Percentiles rank a stretch among this genome's conserved stretches.
Conservation (phyloP, 768 basidiomycete species). For the Pleurotus djamor region DNA sequence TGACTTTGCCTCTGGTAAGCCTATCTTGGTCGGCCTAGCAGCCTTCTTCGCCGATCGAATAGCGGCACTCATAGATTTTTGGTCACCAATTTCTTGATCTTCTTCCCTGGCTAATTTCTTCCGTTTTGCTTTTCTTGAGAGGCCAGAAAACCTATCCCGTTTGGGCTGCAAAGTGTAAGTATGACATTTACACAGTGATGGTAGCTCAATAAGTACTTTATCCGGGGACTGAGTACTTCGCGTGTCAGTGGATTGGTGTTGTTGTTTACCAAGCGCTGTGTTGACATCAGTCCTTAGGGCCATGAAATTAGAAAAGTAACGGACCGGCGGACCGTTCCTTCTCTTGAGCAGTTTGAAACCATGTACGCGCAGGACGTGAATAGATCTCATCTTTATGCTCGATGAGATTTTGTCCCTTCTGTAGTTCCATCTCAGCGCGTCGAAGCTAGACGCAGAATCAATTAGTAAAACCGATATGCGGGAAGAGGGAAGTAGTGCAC, state of each 20-base stretch:
- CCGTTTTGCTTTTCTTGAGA: constrained; percentile 86
- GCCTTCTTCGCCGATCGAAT: constrained; percentile 89
- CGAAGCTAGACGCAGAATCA: constrained; percentile 51
- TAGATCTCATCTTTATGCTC: constrained; percentile 93
- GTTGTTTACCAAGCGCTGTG: constrained; percentile 72
- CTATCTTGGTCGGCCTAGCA: constrained; percentile 72
- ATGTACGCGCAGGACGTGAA: constrained; percentile 92
- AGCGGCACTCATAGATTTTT: constrained; percentile 59
- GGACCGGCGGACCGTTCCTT: constrained; percentile 79
- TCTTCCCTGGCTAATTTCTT: constrained; percentile 85
- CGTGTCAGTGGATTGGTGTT: constrained; percentile 57
- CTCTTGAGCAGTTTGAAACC: constrained; percentile 93
- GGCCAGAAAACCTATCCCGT: constrained; percentile 75
- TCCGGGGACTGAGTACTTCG: constrained; percentile 31
- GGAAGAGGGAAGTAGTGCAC: constrained; percentile 30
- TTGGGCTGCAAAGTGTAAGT: constrained; percentile 48
- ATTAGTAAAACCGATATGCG: constrained; percentile 9
- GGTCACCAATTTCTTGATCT: constrained; percentile 62
- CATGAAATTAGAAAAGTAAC: constrained; percentile 4
- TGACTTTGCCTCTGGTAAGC: constrained; percentile 38
- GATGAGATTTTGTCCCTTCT: constrained; percentile 93
- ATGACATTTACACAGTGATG: background rate
- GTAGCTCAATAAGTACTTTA: constrained; percentile 34
- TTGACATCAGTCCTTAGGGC: constrained; percentile 3
- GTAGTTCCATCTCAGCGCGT: constrained; percentile 93